A percentile compares a stretch with the other conserved stretches of the same genome.
phyloP scores from a whole-genome alignment of 768 basidiomycete species.

The Mycena venus region DNA sequence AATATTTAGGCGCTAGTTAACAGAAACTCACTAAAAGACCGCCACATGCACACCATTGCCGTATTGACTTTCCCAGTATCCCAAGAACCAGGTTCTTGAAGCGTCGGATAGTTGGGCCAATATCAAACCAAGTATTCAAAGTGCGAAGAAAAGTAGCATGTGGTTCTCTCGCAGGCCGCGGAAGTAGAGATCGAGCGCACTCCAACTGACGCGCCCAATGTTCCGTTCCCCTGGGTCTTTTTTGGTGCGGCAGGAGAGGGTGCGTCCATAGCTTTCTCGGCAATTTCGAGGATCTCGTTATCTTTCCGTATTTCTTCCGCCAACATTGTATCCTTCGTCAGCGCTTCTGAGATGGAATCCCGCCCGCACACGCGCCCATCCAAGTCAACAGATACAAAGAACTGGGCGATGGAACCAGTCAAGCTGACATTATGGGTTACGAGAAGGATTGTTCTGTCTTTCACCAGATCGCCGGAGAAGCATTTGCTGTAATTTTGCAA shows the following conservation, averaged over 20 bases:
- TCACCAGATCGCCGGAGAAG: slow-evolving; percentile 82
- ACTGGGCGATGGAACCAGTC: slow-evolving; percentile 64
- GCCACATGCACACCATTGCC: no score
- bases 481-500: slow-evolving; percentile 60
- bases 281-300: slow-evolving; percentile 42
- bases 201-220: slow-evolving; percentile 72
- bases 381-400: slow-evolving; percentile 67
- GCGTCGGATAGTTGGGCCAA: no score
- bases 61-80: no score
- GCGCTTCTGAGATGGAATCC: slow-evolving; percentile 63
- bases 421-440: slow-evolving; percentile 66
- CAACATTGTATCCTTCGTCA: slow-evolving; percentile 55
- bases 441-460: slow-evolving; percentile 84
- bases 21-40: no score
- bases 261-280: slow-evolving; percentile 42
- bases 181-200: slow-evolving; percentile 51
- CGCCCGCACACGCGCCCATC: slow-evolving; percentile 67
- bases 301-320: slow-evolving; percentile 45
- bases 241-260: slow-evolving; percentile 25
- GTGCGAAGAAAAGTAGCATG: slow-evolving; percentile 48
- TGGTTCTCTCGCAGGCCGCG: slow-evolving; percentile 52
- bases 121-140: no score
- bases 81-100: no score
- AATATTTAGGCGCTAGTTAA: no score
- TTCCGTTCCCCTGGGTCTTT: slow-evolving; percentile 54